Conservation (phyloP, 495 filamentous ascomycete species). For the Neurospora sp. region DNA sequence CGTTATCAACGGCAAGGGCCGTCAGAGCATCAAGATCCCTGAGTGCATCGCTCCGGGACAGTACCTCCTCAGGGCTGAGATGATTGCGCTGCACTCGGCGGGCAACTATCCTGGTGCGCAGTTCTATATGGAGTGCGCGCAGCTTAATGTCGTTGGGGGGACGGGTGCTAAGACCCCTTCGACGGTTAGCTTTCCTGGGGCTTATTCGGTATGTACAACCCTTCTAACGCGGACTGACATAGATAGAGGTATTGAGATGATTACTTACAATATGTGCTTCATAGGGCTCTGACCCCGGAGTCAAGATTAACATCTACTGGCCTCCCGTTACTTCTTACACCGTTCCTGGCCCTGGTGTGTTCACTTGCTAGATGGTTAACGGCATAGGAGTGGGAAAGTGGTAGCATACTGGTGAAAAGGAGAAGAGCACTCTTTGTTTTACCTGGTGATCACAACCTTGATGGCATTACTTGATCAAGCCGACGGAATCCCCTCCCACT, state of each 20-base stretch:
- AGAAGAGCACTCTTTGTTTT: neutral
- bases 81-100: conserved; percentile 43
- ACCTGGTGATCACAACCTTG: neutral
- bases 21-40: conserved; percentile 35
- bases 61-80: conserved; percentile 44
- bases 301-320: conserved; percentile 40
- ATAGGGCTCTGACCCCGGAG: conserved; percentile 30
- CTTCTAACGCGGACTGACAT: neutral
- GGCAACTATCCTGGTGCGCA: conserved; percentile 34
- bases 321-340: conserved; percentile 27
- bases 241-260: neutral
- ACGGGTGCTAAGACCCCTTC: conserved; percentile 20
- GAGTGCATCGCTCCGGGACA: conserved; percentile 35
- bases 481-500: neutral
- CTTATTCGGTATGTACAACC: conserved; percentile 22
- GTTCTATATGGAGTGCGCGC: conserved; percentile 45
- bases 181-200: conserved; percentile 31
- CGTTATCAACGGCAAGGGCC: conserved; percentile 38
- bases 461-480: neutral
- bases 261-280: neutral
- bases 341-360: conserved; percentile 28
- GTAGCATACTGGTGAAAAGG: neutral
- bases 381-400: neutral
- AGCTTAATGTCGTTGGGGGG: conserved; percentile 36
- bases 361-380: conserved; percentile 16